Base-by-base conservation (phyloP, 768 basidiomycete species). In the Dioszegia hungarica region DNA sequence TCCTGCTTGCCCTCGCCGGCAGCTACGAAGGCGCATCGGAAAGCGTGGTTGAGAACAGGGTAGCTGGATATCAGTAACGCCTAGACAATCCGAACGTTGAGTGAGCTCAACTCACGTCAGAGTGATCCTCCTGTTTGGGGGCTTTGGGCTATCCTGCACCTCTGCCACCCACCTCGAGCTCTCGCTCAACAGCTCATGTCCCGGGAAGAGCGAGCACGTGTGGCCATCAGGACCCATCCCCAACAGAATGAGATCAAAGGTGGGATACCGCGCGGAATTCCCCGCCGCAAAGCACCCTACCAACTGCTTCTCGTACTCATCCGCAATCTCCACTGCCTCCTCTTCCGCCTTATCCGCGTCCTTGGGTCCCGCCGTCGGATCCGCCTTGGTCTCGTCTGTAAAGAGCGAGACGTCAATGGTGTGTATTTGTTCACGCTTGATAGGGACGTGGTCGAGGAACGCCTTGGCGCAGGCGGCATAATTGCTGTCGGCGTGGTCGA, bases 201-300 rank as follows among this genome's bases (percentile, higher is more conserved):
- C 88, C 9, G 95, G 95, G 84, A 99, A 99, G 64, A 99, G 85
- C 6, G 89, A 92, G 60, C 88, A 91, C 38, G 94, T 98, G 80
- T 99, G 95, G n/a, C 94, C 94, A 74, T 97, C 95, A 5, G 89
- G 89, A 28, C 95, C 95, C 83, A 93, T 86, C 46, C 95, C 95
- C 49, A 99, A 86, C 40, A 99, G 84, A 78, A 98, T 88, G 73
- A 99, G 84, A 75, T 99, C 95, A 76, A 99, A 98, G 49, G 95
- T 81, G 61, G 95, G 95, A 82, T 97, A 98, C 59, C 93, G 86
- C 17, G 94, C 94, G 4, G 91, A 81, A 74, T 97, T 90, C 73
- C 86, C 89, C 72, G 87, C 85, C 0, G 93, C 95, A 72, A 99
- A 99, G 74, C 88, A 87, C 58, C 76, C 81, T 15, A 66, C 66